Conservation (phyloP, 75 land plant species). For the Cupressus sempervirens region DNA sequence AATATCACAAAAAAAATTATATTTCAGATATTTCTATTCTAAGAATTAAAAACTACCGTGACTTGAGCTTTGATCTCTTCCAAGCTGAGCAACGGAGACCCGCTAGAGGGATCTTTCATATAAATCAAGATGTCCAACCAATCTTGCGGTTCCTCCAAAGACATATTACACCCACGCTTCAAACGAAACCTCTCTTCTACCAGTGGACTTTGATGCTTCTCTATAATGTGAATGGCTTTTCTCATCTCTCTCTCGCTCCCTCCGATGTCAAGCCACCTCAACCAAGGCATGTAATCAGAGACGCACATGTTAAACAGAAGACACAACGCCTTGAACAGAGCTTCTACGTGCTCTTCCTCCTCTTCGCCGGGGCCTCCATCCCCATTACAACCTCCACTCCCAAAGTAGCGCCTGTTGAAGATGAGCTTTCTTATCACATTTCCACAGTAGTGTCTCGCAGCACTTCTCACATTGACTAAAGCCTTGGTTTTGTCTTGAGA, state of each 20-base stretch:
- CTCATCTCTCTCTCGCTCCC: conserved; percentile 29
- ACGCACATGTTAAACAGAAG: conserved; percentile 17
- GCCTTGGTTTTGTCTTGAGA: conserved; percentile 2
- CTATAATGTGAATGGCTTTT: conserved; percentile 4
- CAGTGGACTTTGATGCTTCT: conserved; percentile 23
- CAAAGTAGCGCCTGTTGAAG: conserved; percentile 3
- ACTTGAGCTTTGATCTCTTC: conserved; percentile 9
- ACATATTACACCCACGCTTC: too few relatives aligned
- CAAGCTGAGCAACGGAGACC: too few relatives aligned
- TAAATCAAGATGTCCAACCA: too few relatives aligned
- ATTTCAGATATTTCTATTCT: neutral
- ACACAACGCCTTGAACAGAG: conserved; percentile 17
- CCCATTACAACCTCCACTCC: too few relatives aligned
- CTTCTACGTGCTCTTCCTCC: conserved; percentile 29
- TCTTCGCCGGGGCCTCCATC: conserved; percentile 2
- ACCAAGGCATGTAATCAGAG: too few relatives aligned
- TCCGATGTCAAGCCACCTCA: conserved; percentile 17
- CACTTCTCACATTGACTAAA: conserved; percentile 16
- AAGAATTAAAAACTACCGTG: neutral
- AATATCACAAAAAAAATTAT: too few relatives aligned
- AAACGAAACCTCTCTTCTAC: too few relatives aligned
- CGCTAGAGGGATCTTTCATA: too few relatives aligned
- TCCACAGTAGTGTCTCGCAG: conserved; percentile 11
- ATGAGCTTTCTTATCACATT: conserved; percentile 19
- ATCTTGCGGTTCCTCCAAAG: too few relatives aligned